Evolutionary conservation across 305 asterid species (phyloP).

Genomic region (Fraxinus baroniana): DNA sequence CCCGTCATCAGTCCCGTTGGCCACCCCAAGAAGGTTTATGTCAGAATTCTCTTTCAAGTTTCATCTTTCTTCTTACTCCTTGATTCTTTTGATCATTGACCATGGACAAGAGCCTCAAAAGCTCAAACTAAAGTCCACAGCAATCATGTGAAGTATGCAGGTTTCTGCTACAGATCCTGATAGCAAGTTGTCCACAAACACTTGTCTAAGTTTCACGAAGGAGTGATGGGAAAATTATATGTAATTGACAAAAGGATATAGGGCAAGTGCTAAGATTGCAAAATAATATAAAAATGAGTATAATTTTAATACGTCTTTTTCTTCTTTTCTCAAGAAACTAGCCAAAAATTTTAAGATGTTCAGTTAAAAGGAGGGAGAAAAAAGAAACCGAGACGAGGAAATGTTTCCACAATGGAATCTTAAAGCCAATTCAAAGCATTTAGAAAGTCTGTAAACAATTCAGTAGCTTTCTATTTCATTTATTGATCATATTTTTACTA

Average conservation of each 20-base stretch:
- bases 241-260: neutral
- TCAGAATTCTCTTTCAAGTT: neutral
- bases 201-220: neutral
- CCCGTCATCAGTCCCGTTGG: neutral
- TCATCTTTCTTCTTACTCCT: neutral
- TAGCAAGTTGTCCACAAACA: neutral
- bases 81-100: neutral
- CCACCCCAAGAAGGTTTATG: neutral
- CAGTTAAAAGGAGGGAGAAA: neutral
- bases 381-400: neutral
- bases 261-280: neutral
- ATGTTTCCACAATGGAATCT: neutral
- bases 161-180: neutral
- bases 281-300: neutral
- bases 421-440: neutral
- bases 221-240: neutral
- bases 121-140: neutral
- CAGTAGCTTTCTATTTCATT: neutral
- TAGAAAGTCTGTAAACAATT: neutral
- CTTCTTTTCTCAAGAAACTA: neutral
- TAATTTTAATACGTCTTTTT: neutral
- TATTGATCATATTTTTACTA: neutral
- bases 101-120: neutral
- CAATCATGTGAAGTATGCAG: neutral
- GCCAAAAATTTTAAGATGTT: neutral